Base-by-base conservation (phyloP, 2,329 filamentous ascomycete genomes). In the Neopestalotiopsis clavispora region DNA sequence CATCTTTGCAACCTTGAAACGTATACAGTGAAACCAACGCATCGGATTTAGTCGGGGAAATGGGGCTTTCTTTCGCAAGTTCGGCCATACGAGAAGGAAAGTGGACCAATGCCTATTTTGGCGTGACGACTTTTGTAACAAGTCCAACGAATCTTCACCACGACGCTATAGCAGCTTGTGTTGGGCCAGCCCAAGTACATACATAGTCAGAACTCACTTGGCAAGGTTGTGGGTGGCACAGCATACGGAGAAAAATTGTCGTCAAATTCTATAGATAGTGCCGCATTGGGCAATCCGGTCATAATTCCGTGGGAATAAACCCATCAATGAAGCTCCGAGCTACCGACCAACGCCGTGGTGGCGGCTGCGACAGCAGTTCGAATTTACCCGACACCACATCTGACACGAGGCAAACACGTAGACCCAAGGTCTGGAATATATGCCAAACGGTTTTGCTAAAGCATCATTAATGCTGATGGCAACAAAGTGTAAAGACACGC, bases 361-460 rank as follows among this genome's bases (percentile, higher is more conserved):
- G 7, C 14, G 9, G 45, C 34, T 38, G 45, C 45, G 45, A 52
- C 45, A n/a, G 45, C 45, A 52, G 45, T 10, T n/a, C 45, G n/a
- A 52, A 52, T 52, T 52, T n/a, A 52, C 45, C 45, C 17, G 45
- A 52, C n/a, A 52, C 45, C 45, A 52, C 45, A 52, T 52, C 45
- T 52, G 45, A 52, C 7, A 52, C 45, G 45, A 52, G 45, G 45
- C 20, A 9, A 52, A 14, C 45, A 52, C 45, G 45, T 52, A 17
- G 45, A 17, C 17, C 23, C 17, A 52, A 20, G 45, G 45, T 20
- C 17, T n/a, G 45, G 45, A n/a, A n/a, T 52, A 52, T 52, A 52
- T n/a, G 3, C n/a, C 45, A 52, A 17, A 52, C 45, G n/a, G n/a
- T 17, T 52, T 23, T 52, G 17, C 20, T 52, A 20, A 52, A 52